A percentile compares a stretch with the other conserved stretches of the same genome.
Conservation (phyloP, 345 rosid species). For the Psidium friedrichsthalianum region DNA sequence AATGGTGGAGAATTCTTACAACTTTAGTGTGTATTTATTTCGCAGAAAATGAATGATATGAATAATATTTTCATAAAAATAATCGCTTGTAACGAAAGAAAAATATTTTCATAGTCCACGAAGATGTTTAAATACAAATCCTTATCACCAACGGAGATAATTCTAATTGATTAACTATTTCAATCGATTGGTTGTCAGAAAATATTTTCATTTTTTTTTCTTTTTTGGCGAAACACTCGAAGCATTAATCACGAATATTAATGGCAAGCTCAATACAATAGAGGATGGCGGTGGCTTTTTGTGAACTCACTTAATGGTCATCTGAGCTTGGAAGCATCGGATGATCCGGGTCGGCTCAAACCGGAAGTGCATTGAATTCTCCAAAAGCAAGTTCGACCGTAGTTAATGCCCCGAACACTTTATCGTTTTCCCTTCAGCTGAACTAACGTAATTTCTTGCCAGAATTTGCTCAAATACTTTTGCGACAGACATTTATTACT, state of each 20-base stretch:
- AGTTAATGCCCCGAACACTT: not conserved
- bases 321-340: not conserved
- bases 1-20: not conserved
- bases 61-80: not conserved
- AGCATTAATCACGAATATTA: not conserved
- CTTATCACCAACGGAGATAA: not conserved
- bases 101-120: not conserved
- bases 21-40: not conserved
- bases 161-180: not conserved
- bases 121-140: not conserved
- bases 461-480: not conserved
- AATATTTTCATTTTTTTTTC: too few relatives aligned
- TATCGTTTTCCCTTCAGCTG: not conserved
- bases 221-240: not conserved
- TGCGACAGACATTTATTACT: not conserved
- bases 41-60: not conserved
- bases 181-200: accelerated
- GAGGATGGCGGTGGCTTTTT: not conserved
- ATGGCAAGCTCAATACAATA: not conserved
- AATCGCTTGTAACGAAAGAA: accelerated
- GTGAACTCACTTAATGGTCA: not conserved
- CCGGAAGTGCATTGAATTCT: not conserved
- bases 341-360: not conserved
- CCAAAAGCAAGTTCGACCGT: not conserved
- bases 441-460: not conserved